These are phyloP conservation scores for Lepiota subincarnata DNA, from an alignment of 768 basidiomycete species.

Conservation along the genomic window DNA sequence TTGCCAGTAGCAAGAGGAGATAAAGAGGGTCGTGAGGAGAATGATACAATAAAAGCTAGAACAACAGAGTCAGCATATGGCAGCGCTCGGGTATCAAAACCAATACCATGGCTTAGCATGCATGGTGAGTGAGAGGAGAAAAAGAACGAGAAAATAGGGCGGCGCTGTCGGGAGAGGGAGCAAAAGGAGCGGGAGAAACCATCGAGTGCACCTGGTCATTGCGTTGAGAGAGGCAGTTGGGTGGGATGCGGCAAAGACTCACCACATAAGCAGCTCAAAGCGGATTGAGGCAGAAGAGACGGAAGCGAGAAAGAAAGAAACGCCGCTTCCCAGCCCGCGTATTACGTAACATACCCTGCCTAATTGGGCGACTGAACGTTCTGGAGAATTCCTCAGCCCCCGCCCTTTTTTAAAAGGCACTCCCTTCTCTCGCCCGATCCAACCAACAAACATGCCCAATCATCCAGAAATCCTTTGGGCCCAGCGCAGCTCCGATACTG, in stretches of 20 bases:
- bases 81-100: slow-evolving; percentile 20
- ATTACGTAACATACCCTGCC: slow-evolving; percentile 7
- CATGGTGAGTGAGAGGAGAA: slow-evolving; percentile 70
- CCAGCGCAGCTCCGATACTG: slow-evolving; percentile 73
- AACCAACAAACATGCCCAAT: slow-evolving; percentile 32
- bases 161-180: slow-evolving; percentile 77
- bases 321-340: background rate
- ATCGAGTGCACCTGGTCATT: slow-evolving; percentile 69
- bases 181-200: slow-evolving; percentile 76
- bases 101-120: slow-evolving; percentile 80
- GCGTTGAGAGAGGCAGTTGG: background rate
- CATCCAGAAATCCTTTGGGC: slow-evolving; percentile 96
- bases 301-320: background rate
- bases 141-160: slow-evolving; percentile 75
- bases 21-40: slow-evolving; percentile 75
- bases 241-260: slow-evolving; percentile 20
- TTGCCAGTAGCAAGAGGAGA: slow-evolving; percentile 89
- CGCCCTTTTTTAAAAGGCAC: slow-evolving; percentile 18
- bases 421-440: slow-evolving; percentile 12
- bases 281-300: slow-evolving; percentile 6
- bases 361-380: slow-evolving; percentile 24
- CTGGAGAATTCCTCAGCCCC: slow-evolving; percentile 37
- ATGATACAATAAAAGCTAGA: slow-evolving; percentile 83
- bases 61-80: slow-evolving; percentile 3
- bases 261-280: no score